Percentiles rank a stretch among this genome's conserved stretches.
Evolutionary conservation across 768 basidiomycete genomes (phyloP).

Genomic region (Suillus subluteus): DNA sequence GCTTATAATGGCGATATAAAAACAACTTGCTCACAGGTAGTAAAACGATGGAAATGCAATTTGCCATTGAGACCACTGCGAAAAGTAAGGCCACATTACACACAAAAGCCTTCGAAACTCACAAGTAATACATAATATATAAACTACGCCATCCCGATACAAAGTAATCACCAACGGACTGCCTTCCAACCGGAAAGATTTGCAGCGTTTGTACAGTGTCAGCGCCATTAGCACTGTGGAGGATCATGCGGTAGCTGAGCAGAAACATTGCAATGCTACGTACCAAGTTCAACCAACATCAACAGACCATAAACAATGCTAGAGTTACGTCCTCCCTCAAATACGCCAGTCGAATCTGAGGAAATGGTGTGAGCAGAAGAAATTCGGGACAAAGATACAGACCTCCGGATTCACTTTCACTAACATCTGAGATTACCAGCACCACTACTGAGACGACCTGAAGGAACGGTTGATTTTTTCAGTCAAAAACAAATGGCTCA

Average conservation of each 20-base stretch:
- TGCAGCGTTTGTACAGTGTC: slow-evolving; percentile 4
- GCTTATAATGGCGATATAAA: neutral
- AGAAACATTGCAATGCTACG: neutral
- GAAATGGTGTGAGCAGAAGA: neutral
- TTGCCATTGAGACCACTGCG: neutral
- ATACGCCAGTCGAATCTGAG: neutral
- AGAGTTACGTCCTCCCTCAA: neutral
- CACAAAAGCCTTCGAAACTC: neutral
- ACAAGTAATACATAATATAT: slow-evolving; percentile 2
- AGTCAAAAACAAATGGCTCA: neutral
- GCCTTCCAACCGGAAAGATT: neutral
- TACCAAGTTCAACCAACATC: slow-evolving; percentile 2
- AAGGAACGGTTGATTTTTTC: neutral
- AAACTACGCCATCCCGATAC: neutral
- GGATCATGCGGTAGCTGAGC: neutral
- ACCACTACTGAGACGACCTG: neutral
- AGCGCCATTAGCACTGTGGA: neutral
- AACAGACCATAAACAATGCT: neutral
- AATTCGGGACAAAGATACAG: neutral
- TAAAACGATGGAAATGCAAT: neutral
- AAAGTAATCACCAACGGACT: neutral
- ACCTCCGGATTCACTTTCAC: neutral
- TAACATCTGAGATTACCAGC: neutral
- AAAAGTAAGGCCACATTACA: neutral
- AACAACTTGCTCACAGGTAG: neutral